Evolutionary conservation across 495 filamentous ascomycete genomes (phyloP), one percentile per base, ranked within the genome.

Genomic region (Aspergillus funiculosus): DNA sequence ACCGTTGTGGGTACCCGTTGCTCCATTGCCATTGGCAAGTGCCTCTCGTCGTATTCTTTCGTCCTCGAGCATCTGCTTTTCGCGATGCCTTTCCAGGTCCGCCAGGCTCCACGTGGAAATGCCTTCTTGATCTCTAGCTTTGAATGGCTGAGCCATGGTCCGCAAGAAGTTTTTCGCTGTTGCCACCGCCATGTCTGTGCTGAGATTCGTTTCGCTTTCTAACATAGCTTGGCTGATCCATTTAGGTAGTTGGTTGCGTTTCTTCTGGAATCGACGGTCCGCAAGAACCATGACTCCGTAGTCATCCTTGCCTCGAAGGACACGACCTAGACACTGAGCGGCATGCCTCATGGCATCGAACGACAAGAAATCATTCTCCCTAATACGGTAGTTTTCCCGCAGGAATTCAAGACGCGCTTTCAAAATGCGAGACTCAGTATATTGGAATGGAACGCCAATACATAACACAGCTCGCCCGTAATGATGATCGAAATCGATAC

Each of bases 341-440:
- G 92, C 94, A 59, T 99, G 94, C 19, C 94, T 79, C 90, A 97
- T 99, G 15, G 92, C 94, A 62, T 97, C 92, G 78, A 97, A 99
- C 26, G 94, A 97, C 2, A 99, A 68, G 61, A 99, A 99, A 59
- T 99, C 94, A 56, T 94, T 95, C 64, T 97, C 94, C 31, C 87
- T 79, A 63, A 99, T 99, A 32, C 89, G 85, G 69, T 96, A 99
- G 11, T 85, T 96, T 63, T 99, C 94, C 30, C 94, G 80, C 7
- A 99, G 71, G 63, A 99, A 99, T 61, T 97, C 88, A 14, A 99
- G 81, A 5, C 94, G 81, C 1, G 94, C 94, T 68, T 96, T 97
- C 24, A 99, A 75, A 48, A 99, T 97, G 22, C 92, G 82, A 1
- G 91, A 96, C 60, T 97, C 91, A 9, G 94, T 99, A 69, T 99